Evolutionary conservation across 1,139 yeast species (phyloP), one percentile per base, ranked within the genome.

Genomic region (Taphrina betulina): DNA sequence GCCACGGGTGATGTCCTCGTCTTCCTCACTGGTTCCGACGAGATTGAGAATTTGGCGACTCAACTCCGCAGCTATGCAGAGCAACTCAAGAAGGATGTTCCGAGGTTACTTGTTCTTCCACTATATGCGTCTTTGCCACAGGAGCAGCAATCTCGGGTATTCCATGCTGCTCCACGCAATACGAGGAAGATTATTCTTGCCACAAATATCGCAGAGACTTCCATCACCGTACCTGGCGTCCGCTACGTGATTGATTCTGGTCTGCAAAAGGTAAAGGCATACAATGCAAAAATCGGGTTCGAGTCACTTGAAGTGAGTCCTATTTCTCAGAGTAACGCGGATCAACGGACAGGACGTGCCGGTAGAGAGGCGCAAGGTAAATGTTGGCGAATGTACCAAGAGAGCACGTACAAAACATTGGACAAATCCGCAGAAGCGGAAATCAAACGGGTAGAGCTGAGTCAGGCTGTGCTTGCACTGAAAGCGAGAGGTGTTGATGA

Each of bases 311-410:
- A 90, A 51, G 89, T 96, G 0, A 88, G 94, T 0, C 92, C 98
- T 1, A 83, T 94, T 17, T 89, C 97, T 0, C 89, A 86, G 66
- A 95, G 97, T 0, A 85, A 95, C 38, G 98, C 98, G 0, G 80
- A 85, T 42, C 99, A 92, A 72, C 77, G 99, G 71, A 83, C 94
- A 58, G 99, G 99, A 69, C 86, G 99, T 77, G 98, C 98, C 24
- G 99, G 99, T 63, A 87, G 99, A 80, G 97, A 92, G 72, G 77
- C 80, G 5, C 81, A 85, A 40, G 99, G 99, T 53, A 92, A 90
- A 68, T 89, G 95, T 37, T 92, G 78, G 69, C 74, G 98, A 60
- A 72, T 92, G 35, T 94, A 85, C 68, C 82, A 85, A 57, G 97
- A 90, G 65, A 68, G 72, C 1, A 83, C 85, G 46, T 92, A 79